Conservation (phyloP, 345 rosid species). For the Populus nigra region DNA sequence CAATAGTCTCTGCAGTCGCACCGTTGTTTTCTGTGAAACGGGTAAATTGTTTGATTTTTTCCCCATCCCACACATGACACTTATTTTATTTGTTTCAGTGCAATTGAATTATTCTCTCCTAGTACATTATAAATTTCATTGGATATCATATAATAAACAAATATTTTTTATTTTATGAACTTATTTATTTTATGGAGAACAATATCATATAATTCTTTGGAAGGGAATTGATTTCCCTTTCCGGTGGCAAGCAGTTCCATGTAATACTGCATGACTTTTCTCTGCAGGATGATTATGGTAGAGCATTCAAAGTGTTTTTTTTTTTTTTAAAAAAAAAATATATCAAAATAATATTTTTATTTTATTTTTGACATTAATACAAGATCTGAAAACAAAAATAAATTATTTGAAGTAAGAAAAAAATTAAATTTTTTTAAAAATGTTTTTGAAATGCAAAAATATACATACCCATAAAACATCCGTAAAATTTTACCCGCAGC, state of each 20-base stretch:
- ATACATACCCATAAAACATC: no score
- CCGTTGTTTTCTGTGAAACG: not conserved
- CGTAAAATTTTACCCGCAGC: not conserved
- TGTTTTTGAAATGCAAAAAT: no score
- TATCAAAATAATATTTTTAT: no score
- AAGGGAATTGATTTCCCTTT: not conserved
- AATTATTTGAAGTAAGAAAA: no score
- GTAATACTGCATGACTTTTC: not conserved
- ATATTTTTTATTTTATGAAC: not conserved
- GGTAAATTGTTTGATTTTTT: not conserved
- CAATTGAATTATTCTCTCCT: not conserved
- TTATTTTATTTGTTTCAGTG: not conserved
- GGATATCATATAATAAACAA: not conserved
- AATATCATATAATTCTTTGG: not conserved
- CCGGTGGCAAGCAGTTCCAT: not conserved
- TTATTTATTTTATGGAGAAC: not conserved
- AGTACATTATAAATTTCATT: not conserved
- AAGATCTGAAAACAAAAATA: no score
- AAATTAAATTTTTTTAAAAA: no score
- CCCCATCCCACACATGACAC: not conserved
- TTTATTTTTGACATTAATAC: no score
- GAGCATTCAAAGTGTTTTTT: not conserved
- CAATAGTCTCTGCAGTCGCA: conserved; percentile 5
- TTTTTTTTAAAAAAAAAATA: no score
- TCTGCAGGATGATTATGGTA: not conserved